Conservation (phyloP, 202 grass and related monocot genomes). For the Panicum virgatum region DNA sequence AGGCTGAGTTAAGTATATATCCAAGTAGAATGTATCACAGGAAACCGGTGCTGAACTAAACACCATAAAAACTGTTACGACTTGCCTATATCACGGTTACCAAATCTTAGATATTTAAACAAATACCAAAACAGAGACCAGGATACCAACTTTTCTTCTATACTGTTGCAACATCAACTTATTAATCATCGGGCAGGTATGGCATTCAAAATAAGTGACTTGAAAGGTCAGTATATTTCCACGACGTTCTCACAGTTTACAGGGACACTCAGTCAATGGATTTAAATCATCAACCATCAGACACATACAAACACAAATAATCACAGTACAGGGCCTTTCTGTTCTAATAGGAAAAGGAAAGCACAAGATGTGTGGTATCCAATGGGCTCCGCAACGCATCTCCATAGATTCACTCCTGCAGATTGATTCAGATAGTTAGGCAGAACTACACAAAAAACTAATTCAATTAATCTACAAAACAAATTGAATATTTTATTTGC, state of each 20-base stretch:
- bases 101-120: too few species aligned
- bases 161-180: background rate
- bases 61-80: too few species aligned
- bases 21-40: too few species aligned
- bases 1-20: too few species aligned
- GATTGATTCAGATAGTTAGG: background rate
- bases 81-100: too few species aligned
- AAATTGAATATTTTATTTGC: background rate
- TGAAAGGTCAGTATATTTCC: background rate
- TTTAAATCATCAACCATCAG: background rate
- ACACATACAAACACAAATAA: slow-evolving; percentile 21
- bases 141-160: background rate
- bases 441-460: background rate
- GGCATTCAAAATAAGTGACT: background rate
- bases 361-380: background rate
- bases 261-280: background rate
- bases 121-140: too few species aligned
- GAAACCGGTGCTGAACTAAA: too few species aligned
- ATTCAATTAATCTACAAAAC: background rate
- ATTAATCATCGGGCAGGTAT: background rate
- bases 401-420: background rate
- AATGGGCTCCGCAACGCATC: background rate
- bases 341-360: background rate
- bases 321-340: slow-evolving; percentile 15
- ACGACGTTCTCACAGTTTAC: slow-evolving; percentile 1